Percentiles rank a stretch among this genome's conserved stretches.
phyloP scores from a whole-genome alignment of 2,329 filamentous ascomycete genomes.

The Elsinoe ampelina region DNA sequence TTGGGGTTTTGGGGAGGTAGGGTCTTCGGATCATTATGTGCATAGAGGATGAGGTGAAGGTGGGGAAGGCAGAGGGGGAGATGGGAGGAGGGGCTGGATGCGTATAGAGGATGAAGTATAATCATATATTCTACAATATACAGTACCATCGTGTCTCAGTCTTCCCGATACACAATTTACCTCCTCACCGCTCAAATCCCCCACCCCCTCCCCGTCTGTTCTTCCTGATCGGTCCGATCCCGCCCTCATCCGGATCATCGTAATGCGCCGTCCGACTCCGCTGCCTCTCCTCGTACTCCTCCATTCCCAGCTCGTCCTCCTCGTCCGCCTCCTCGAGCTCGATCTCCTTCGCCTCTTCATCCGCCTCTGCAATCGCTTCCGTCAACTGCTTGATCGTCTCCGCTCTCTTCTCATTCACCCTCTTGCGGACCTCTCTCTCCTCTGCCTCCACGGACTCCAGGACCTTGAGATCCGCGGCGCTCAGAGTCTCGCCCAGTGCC shows the following conservation, averaged over 20 bases:
- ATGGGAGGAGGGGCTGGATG: too few species aligned
- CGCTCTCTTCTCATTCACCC: neutral
- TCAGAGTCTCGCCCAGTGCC: conserved; percentile 14
- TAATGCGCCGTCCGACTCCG: neutral
- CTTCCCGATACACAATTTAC: too few species aligned
- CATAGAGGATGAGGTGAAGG: neutral
- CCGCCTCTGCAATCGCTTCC: neutral
- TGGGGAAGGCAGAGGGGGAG: neutral
- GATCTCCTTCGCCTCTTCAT: neutral
- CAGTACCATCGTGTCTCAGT: too few species aligned
- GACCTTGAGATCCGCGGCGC: conserved; percentile 13
- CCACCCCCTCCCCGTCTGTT: neutral
- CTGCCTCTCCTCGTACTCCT: neutral
- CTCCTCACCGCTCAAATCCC: neutral
- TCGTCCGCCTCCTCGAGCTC: neutral
- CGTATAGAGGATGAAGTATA: neutral
- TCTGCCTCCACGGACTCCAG: conserved; percentile 3
- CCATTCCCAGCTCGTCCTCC: neutral
- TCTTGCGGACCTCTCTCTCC: neutral
- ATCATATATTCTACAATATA: neutral
- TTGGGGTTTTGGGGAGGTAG: conserved; percentile 41
- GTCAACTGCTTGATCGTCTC: conserved; percentile 1
- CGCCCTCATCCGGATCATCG: neutral
- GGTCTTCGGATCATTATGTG: too few species aligned
- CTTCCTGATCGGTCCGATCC: conserved; percentile 10